phyloP scores from a whole-genome alignment of 2,329 filamentous ascomycete species.

The Aspergillus tanneri region DNA sequence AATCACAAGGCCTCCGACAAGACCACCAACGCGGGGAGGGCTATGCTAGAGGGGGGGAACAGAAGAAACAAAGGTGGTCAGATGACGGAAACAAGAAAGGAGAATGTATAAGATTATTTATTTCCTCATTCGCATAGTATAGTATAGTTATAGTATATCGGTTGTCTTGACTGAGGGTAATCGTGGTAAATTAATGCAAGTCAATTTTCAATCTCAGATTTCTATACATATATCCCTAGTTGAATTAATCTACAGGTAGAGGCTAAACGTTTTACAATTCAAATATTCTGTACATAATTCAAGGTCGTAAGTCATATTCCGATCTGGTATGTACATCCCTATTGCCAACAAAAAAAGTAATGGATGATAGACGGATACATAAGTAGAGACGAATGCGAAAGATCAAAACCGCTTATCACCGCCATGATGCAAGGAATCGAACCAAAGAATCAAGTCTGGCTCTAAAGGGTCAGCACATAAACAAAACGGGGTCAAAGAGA shows the following conservation, averaged over 20 bases:
- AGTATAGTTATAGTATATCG: too few relatives aligned
- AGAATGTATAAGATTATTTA: background rate
- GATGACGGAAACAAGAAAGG: constrained; percentile 7
- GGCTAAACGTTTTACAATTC: background rate
- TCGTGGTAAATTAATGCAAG: too few relatives aligned
- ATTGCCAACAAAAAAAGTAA: background rate
- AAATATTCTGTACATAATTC: constrained; percentile 8
- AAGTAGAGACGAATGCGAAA: background rate
- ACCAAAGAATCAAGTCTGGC: constrained; percentile 5
- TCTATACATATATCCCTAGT: too few relatives aligned
- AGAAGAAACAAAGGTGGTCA: constrained; percentile 1
- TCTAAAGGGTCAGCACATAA: constrained; percentile 1
- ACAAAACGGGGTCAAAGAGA: background rate
- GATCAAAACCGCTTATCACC: background rate
- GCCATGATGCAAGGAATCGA: background rate
- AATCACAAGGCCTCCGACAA: constrained; percentile 24
- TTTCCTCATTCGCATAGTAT: too few relatives aligned
- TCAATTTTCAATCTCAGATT: too few relatives aligned
- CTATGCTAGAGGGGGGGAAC: background rate
- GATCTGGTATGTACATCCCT: background rate
- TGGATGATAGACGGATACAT: background rate
- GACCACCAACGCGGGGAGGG: constrained; percentile 20
- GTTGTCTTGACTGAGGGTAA: too few relatives aligned
- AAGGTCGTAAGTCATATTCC: background rate
- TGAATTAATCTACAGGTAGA: too few relatives aligned